A percentile compares a stretch with the other conserved stretches of the same genome.
Conservation (phyloP, 1,284 basidiomycete species). For the Paramarasmius palmivorus region DNA sequence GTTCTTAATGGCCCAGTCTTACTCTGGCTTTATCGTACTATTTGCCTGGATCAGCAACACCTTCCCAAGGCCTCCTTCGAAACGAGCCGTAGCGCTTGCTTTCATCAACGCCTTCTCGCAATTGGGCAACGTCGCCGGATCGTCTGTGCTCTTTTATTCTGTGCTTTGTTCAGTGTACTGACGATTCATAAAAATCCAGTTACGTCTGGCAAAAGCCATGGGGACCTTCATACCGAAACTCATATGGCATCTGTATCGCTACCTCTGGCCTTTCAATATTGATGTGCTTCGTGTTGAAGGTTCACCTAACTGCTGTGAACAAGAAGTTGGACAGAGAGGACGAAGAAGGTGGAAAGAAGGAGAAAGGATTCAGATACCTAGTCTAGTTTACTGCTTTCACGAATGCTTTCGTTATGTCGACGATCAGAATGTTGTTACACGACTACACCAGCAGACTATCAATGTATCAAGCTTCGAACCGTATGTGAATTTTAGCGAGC, state of each 20-base stretch:
- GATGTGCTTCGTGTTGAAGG: conserved; percentile 50
- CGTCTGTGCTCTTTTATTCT: conserved; percentile 41
- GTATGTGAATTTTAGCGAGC: not conserved
- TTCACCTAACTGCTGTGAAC: conserved; percentile 31
- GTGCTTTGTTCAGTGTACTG: not conserved
- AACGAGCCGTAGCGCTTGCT: conserved; percentile 70
- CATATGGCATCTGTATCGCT: conserved; percentile 49
- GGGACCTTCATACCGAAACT: conserved; percentile 40
- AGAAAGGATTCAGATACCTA: conserved; percentile 39
- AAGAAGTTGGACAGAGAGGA: conserved; percentile 33
- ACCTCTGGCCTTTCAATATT: conserved; percentile 39
- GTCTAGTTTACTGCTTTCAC: conserved; percentile 19
- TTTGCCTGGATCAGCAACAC: conserved; percentile 69
- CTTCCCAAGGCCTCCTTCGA: conserved; percentile 66
- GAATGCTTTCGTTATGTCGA: too few relatives aligned
- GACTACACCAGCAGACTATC: too few relatives aligned
- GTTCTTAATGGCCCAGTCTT: conserved; percentile 74
- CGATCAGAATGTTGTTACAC: too few relatives aligned
- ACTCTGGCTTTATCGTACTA: conserved; percentile 66
- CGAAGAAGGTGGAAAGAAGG: conserved; percentile 28
- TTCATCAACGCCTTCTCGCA: conserved; percentile 72
- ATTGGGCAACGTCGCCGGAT: conserved; percentile 68
- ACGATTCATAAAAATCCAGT: conserved; percentile 20
- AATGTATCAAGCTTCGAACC: too few relatives aligned
- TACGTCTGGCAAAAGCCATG: conserved; percentile 42